Conservation (phyloP, 352 stramenopile species). For the Pelagophyceae sp. region DNA sequence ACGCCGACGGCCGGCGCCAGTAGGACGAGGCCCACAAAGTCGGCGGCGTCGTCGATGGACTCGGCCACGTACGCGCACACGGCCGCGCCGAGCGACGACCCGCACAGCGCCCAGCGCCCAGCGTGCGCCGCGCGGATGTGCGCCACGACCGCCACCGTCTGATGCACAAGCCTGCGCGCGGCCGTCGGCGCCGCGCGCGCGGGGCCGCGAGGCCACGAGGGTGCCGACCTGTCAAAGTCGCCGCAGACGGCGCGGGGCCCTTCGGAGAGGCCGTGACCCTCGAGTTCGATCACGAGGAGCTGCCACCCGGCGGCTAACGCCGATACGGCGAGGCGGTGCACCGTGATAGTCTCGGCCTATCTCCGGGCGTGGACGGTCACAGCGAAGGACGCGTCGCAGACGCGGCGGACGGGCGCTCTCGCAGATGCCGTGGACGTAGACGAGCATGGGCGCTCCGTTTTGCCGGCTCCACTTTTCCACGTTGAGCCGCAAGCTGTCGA, state of each 20-base stretch:
- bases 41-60: neutral
- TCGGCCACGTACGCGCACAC: slow-evolving; percentile 33
- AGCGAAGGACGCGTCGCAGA: too few relatives aligned
- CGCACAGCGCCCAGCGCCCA: slow-evolving; percentile 25
- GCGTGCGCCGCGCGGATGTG: slow-evolving; percentile 9
- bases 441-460: neutral
- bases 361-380: too few relatives aligned
- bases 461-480: neutral
- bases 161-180: slow-evolving; percentile 30
- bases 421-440: slow-evolving; percentile 6
- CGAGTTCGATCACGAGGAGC: slow-evolving; percentile 35
- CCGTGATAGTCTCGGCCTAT: neutral
- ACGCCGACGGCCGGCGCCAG: slow-evolving; percentile 40
- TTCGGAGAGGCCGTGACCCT: slow-evolving; percentile 38
- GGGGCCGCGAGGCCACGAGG: too few relatives aligned
- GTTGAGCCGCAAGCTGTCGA: neutral
- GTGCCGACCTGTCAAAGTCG: slow-evolving; percentile 28
- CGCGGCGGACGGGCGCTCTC: too few relatives aligned
- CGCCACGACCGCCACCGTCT: slow-evolving; percentile 30
- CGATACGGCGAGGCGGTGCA: neutral
- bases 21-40: slow-evolving; percentile 32
- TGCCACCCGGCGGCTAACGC: slow-evolving; percentile 22
- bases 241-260: slow-evolving; percentile 25
- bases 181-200: too few relatives aligned
- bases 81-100: slow-evolving; percentile 33